Percentiles rank a stretch among this genome's conserved stretches.
These are phyloP conservation scores for Panicum virgatum DNA, from an alignment of 202 grass and related monocot species.

Conservation along the genomic window DNA sequence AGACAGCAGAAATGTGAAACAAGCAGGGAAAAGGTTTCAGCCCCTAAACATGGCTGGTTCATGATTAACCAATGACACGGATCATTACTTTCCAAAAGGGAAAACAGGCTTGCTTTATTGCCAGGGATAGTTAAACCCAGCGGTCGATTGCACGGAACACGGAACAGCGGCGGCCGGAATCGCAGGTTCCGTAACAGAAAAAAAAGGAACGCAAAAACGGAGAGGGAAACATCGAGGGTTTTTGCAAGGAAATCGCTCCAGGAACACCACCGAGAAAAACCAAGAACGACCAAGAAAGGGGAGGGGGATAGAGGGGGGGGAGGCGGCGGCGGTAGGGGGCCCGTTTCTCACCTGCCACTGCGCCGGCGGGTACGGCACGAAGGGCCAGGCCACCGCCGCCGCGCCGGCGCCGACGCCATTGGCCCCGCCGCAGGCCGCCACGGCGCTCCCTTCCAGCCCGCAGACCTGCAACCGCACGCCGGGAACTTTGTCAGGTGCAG, in stretches of 20 bases:
- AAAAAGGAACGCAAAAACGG: neutral
- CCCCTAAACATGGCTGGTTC: neutral
- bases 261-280: neutral
- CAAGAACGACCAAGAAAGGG: no score
- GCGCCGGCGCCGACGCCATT: neutral
- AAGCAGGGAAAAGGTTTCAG: no score
- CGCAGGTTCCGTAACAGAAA: neutral
- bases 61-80: conserved; percentile 2
- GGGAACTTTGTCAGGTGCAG: neutral
- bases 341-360: conserved; percentile 47
- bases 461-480: conserved; percentile 3
- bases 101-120: neutral
- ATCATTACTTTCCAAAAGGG: neutral
- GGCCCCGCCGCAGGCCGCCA: neutral
- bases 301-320: neutral
- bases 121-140: neutral
- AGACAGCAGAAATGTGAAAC: no score
- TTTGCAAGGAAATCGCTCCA: neutral
- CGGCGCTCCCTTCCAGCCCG: conserved; percentile 2
- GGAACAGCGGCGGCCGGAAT: neutral
- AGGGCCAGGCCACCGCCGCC: conserved; percentile 8
- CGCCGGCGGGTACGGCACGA: conserved; percentile 16
- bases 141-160: neutral
- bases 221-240: neutral
- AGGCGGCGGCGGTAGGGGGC: neutral